These are phyloP conservation scores for Ophiostoma pallidulum DNA, from an alignment of 2,329 filamentous ascomycete genomes.

Conservation along the genomic window DNA sequence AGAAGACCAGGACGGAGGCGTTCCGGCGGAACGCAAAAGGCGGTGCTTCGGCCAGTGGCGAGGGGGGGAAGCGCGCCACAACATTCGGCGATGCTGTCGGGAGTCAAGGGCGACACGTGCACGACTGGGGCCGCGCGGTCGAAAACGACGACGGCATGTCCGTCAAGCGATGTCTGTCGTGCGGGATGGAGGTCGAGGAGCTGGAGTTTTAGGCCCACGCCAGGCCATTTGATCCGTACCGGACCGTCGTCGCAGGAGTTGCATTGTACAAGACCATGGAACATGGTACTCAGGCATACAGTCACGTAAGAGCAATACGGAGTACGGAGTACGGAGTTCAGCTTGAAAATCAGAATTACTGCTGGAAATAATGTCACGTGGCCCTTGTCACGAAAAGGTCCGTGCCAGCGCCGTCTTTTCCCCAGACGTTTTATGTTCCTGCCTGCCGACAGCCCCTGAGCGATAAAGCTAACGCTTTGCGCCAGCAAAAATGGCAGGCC, in stretches of 20 bases:
- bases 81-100: slow-evolving; percentile 71
- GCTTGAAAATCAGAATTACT: too few relatives aligned
- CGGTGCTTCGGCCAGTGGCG: slow-evolving; percentile 28
- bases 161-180: slow-evolving; percentile 69
- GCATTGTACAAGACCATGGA: too few relatives aligned
- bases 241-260: too few relatives aligned
- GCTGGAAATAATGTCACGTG: slow-evolving; percentile 12
- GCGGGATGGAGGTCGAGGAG: slow-evolving; percentile 72
- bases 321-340: too few relatives aligned
- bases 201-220: slow-evolving; percentile 53
- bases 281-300: too few relatives aligned
- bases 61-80: slow-evolving; percentile 30
- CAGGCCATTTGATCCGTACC: too few relatives aligned
- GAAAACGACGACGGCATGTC: slow-evolving; percentile 63
- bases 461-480: too few relatives aligned
- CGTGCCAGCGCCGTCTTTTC: not conserved
- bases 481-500: too few relatives aligned
- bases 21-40: slow-evolving; percentile 61
- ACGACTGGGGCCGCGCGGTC: slow-evolving; percentile 72
- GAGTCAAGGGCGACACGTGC: slow-evolving; percentile 64
- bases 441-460: slow-evolving; percentile 15
- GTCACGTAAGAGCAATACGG: too few relatives aligned
- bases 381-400: too few relatives aligned
- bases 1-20: slow-evolving; percentile 83
- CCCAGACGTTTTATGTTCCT: too few relatives aligned